Conservation (phyloP, 495 filamentous ascomycete genomes). For the Aspergillus heteromorphus region DNA sequence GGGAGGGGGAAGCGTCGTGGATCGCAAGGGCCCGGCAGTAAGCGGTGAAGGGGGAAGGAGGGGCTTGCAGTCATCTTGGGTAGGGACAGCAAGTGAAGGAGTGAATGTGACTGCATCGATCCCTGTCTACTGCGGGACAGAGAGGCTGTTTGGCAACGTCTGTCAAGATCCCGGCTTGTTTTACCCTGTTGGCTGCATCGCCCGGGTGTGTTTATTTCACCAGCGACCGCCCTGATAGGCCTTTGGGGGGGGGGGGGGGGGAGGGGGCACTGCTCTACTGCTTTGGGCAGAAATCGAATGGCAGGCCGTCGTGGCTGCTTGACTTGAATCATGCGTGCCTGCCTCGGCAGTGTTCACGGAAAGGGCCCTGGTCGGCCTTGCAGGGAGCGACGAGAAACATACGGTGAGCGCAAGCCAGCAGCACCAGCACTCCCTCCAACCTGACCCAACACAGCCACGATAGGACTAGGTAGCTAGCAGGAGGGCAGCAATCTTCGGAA, state of each 20-base stretch:
- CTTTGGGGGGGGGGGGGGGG: not conserved
- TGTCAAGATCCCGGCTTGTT: conserved; percentile 11
- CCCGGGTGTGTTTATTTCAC: conserved; percentile 18
- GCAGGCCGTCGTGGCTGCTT: conserved; percentile 3
- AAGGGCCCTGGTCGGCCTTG: conserved; percentile 17
- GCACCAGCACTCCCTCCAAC: not conserved
- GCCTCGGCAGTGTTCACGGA: conserved; percentile 8
- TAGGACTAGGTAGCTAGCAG: not conserved
- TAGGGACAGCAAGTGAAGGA: conserved; percentile 1
- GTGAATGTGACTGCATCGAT: not conserved
- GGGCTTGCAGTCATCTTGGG: conserved; percentile 12
- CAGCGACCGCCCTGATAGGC: conserved; percentile 9
- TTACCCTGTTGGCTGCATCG: conserved; percentile 9
- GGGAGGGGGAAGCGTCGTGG: conserved; percentile 1
- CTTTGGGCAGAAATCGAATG: conserved; percentile 24
- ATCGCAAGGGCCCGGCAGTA: conserved; percentile 8
- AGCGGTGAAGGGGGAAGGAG: conserved; percentile 18
- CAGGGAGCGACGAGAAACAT: conserved; percentile 14
- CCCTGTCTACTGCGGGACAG: conserved; percentile 1
- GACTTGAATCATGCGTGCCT: conserved; percentile 9
- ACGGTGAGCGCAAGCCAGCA: conserved; percentile 20
- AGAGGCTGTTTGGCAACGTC: conserved; percentile 9
- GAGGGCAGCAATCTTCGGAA: conserved; percentile 9
- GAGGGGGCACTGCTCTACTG: conserved; percentile 5
- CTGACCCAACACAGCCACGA: conserved; percentile 14